Percentiles rank a stretch among this genome's conserved stretches.
Conservation (phyloP, 345 rosid genomes). For the Syzygium aqueum region DNA sequence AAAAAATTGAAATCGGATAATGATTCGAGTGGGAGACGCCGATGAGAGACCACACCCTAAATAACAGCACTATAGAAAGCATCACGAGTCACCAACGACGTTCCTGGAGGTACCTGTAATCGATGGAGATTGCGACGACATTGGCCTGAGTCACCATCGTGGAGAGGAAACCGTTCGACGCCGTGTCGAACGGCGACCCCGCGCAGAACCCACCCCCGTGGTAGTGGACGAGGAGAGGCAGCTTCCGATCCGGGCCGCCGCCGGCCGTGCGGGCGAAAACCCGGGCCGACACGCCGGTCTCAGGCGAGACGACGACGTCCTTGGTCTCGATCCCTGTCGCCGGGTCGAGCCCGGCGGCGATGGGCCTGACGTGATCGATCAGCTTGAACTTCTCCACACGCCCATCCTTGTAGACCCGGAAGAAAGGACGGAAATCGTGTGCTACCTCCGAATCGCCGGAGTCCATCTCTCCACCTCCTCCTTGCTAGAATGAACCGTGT, state of each 20-base stretch:
- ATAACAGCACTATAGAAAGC: neutral
- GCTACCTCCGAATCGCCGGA: neutral
- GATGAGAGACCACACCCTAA: neutral
- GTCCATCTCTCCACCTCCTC: neutral
- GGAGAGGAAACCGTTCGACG: constrained; percentile 2
- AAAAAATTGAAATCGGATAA: neutral
- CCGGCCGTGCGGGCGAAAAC: constrained; percentile 22
- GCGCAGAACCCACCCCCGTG: constrained; percentile 48
- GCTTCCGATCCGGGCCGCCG: neutral
- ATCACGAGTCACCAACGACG: neutral
- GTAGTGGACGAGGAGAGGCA: constrained; percentile 32
- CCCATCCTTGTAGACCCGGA: constrained; percentile 33
- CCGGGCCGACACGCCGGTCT: constrained; percentile 15
- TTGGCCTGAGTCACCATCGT: constrained; percentile 2
- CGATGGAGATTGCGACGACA: constrained; percentile 1
- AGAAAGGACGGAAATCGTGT: constrained; percentile 33
- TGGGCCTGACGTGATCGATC: neutral
- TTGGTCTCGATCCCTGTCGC: constrained; percentile 20
- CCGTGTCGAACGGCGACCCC: constrained; percentile 23
- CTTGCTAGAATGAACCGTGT: neutral
- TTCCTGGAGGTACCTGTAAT: constrained; percentile 14
- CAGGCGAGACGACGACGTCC: constrained; percentile 10
- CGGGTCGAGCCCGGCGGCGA: constrained; percentile 11
- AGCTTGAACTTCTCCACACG: constrained; percentile 12
- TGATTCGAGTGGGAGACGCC: neutral